These are phyloP conservation scores for Speleostelium caveatum DNA, from an alignment of 78 protist species.

Conservation along the genomic window DNA sequence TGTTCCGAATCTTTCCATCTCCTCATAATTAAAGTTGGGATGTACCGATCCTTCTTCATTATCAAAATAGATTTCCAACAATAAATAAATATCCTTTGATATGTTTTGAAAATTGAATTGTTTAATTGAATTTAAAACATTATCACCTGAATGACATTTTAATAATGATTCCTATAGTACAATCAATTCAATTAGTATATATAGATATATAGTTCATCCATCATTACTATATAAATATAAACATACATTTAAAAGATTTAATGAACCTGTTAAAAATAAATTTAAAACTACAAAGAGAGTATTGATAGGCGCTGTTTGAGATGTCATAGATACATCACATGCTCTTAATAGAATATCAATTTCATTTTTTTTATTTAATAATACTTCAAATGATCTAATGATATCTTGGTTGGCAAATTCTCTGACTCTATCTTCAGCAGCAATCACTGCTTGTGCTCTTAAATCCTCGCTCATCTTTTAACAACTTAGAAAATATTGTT, in stretches of 20 bases:
- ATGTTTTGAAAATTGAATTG: not conserved
- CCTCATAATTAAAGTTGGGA: conserved; percentile 2
- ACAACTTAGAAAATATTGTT: too few relatives aligned
- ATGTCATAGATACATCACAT: not conserved
- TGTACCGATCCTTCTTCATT: conserved; percentile 3
- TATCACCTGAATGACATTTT: not conserved
- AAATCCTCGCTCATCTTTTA: too few relatives aligned
- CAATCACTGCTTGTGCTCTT: not conserved
- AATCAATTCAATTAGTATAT: too few relatives aligned
- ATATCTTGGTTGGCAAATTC: conserved; percentile 3
- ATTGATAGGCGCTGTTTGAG: not conserved
- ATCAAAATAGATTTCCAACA: conserved; percentile 1
- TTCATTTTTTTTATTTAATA: conserved; percentile 1
- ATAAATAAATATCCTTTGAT: not conserved
- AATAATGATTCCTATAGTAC: conserved; percentile 2
- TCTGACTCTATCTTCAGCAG: not conserved
- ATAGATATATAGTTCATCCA: not conserved
- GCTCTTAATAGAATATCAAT: not conserved
- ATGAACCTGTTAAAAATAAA: not conserved
- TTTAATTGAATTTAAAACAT: not conserved
- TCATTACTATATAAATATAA: not conserved
- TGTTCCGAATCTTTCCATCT: conserved; percentile 1
- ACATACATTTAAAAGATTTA: conserved; percentile 4
- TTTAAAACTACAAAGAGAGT: not conserved
- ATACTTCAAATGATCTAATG: not conserved